Evolutionary conservation across 768 basidiomycete genomes (phyloP), one percentile per base, ranked within the genome.

Genomic region (Polyporus arcularius): DNA sequence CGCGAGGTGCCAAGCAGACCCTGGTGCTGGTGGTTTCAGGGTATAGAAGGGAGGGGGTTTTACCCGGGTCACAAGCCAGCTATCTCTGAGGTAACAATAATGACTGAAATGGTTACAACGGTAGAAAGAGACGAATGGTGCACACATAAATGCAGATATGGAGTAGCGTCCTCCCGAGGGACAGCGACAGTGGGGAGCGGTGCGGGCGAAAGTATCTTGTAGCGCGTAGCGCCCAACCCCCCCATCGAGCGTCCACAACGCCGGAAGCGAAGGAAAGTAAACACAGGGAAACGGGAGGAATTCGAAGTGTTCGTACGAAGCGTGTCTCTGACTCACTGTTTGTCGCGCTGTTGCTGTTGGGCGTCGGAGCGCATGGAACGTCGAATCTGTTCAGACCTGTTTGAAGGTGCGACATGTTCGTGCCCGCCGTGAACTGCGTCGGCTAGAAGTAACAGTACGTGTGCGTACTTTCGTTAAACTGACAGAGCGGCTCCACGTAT

Each of bases 371-470:
- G 32, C 32, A 5, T 28, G 46, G 28, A 47, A 47, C 46, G 11
- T n/a, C n/a, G n/a, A n/a, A n/a, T n/a, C n/a, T n/a, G n/a, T n/a
- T n/a, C n/a, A n/a, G n/a, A n/a, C n/a, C n/a, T 18, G 28, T 1
- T 5, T 7, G 18, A 12, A 26, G 28, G 18, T 10, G 32, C 10
- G 32, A 35, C 32, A 35, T 10, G 10, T 35, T 69, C 49, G 67
- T 72, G 54, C 64, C 73, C 74, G 71, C 81, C 4, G 78, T 35
- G 61, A 78, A 78, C 38, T 74, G 77, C 21, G 84, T 81, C 14
- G 92, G 89, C 61, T 85, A 79, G 55, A 91, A 53, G 74, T 84
- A 93, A 76, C 92, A 94, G 74, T 92, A 94, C 0, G 83, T 61
- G 66, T 86, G 80, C 32, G 84, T 80, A 3, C 76, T 67, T 10